A percentile compares a stretch with the other conserved stretches of the same genome.
These are phyloP conservation scores for Trichoderma reesei DNA, from an alignment of 495 filamentous ascomycete species.

Conservation along the genomic window DNA sequence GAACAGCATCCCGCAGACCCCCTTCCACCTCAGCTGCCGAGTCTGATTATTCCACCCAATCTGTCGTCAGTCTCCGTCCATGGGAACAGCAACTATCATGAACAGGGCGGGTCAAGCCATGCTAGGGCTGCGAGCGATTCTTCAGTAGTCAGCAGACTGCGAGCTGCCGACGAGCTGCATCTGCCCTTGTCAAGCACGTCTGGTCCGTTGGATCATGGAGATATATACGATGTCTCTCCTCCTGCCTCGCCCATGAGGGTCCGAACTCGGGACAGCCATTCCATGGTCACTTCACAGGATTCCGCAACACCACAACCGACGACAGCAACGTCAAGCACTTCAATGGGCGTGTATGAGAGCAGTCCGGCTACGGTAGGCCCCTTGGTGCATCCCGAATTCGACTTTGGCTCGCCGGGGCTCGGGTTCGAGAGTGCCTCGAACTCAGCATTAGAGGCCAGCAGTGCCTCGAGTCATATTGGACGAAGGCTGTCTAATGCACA, in stretches of 20 bases:
- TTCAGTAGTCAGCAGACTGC: conserved; percentile 11
- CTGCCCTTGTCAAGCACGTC: conserved; percentile 14
- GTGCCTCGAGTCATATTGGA: background rate
- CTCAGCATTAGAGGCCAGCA: background rate
- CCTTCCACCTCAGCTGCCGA: conserved; percentile 14
- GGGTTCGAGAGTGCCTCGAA: background rate
- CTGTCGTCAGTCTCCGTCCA: background rate
- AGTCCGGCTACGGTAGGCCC: conserved; percentile 11
- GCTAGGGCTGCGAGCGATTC: conserved; percentile 9
- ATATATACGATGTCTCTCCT: conserved; percentile 48
- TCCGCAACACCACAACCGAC: background rate
- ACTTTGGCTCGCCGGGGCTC: background rate
- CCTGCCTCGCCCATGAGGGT: conserved; percentile 29
- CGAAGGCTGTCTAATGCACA: conserved; percentile 29
- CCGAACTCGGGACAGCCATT: background rate
- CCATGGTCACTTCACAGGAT: background rate
- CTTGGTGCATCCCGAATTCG: background rate
- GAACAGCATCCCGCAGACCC: background rate
- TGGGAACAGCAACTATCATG: background rate
- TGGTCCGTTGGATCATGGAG: conserved; percentile 23
- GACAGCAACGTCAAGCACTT: background rate
- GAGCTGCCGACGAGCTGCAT: conserved; percentile 15
- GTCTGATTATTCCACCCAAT: conserved; percentile 8
- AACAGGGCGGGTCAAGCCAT: background rate
- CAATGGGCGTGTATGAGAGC: conserved; percentile 8